phyloP scores from a whole-genome alignment of 2,329 filamentous ascomycete species.

The Bipolaris victoriae region DNA sequence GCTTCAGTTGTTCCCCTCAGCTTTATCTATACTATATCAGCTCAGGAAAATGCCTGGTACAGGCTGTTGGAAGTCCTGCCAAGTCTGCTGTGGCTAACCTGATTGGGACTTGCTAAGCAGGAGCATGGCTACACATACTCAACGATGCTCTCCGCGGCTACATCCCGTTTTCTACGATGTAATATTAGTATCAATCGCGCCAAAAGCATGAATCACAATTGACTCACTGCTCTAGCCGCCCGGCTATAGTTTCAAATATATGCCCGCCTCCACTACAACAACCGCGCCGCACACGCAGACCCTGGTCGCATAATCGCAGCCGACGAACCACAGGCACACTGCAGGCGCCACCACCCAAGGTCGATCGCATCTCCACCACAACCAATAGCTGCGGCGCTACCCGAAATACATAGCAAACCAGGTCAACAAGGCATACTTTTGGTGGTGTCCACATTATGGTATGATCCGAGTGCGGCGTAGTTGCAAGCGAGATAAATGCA shows the following conservation, averaged over 20 bases:
- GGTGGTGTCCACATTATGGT: neutral
- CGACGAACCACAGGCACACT: conserved; percentile 14
- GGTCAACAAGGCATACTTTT: neutral
- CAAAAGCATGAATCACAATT: neutral
- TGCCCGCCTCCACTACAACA: conserved; percentile 1
- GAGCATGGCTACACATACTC: no score
- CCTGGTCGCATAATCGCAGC: conserved; percentile 4
- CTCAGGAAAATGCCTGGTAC: no score
- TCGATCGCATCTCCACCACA: neutral
- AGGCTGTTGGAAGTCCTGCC: no score
- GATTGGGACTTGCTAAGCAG: no score
- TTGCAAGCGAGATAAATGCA: neutral
- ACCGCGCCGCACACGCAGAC: conserved; percentile 10
- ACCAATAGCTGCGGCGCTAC: conserved; percentile 3
- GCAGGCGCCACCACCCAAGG: conserved; percentile 12
- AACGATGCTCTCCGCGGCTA: neutral
- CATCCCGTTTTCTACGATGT: neutral
- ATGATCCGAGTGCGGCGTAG: conserved; percentile 1
- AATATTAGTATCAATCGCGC: neutral
- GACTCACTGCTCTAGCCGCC: conserved; percentile 1
- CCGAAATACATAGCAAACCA: conserved; percentile 4
- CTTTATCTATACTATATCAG: no score
- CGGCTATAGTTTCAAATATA: conserved; percentile 10
- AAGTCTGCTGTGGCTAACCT: no score
- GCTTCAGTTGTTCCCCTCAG: no score